A percentile compares a stretch with the other conserved stretches of the same genome.
Conservation (phyloP, 129 eudicot genomes). For the Rutidosis leptorrhynchoides region DNA sequence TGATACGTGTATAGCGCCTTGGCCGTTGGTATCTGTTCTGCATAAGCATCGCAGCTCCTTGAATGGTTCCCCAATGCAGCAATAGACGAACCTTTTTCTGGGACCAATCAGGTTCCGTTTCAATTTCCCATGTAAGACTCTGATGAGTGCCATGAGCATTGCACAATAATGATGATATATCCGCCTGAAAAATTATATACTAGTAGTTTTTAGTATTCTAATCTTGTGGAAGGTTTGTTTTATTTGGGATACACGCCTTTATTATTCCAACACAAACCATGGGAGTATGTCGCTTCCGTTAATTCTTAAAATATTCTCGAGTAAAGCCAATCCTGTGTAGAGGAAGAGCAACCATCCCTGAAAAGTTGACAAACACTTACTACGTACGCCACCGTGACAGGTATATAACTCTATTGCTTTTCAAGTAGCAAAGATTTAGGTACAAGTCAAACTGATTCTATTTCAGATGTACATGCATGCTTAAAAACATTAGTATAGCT, state of each 20-base stretch:
- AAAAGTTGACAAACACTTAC: slow-evolving; percentile 22
- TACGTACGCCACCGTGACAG: background rate
- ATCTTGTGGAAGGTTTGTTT: background rate
- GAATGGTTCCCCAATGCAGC: slow-evolving; percentile 91
- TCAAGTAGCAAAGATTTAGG: background rate
- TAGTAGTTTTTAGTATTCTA: background rate
- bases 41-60: slow-evolving; percentile 93
- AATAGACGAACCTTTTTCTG: slow-evolving; percentile 60
- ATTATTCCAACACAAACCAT: slow-evolving; percentile 12
- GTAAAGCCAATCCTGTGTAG: slow-evolving; percentile 84
- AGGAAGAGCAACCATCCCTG: slow-evolving; percentile 94
- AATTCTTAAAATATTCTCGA: slow-evolving; percentile 85
- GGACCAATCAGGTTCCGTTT: slow-evolving; percentile 72
- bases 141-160: slow-evolving; percentile 92
- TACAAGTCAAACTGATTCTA: background rate
- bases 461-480: background rate
- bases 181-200: slow-evolving; percentile 67
- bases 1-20: slow-evolving; percentile 90
- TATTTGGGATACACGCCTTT: background rate
- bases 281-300: slow-evolving; percentile 96
- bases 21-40: slow-evolving; percentile 94
- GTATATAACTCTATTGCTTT: background rate
- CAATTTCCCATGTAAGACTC: slow-evolving; percentile 99
- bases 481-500: background rate
- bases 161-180: slow-evolving; percentile 96